Evolutionary conservation across 257 asterid genomes (phyloP).

Genomic region (Asclepias syriaca): DNA sequence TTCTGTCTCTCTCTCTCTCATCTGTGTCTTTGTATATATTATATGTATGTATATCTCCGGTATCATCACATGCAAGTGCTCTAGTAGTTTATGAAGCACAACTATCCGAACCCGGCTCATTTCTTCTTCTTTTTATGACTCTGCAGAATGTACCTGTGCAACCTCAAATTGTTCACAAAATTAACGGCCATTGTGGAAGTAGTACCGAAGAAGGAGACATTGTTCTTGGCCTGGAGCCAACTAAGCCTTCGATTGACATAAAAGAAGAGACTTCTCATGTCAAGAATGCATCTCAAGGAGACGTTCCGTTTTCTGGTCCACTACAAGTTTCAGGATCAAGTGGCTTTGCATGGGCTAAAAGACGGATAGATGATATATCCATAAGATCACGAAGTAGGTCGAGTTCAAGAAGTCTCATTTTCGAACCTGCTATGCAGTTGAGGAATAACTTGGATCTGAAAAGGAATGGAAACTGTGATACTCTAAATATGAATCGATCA

Average conservation of each 20-base stretch:
- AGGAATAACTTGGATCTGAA: conserved; percentile 49
- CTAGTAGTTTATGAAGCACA: neutral
- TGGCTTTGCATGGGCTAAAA: conserved; percentile 94
- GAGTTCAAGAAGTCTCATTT: conserved; percentile 78
- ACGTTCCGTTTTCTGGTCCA: conserved; percentile 69
- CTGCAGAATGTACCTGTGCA: conserved; percentile 56
- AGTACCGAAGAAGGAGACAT: conserved; percentile 39
- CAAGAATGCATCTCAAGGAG: conserved; percentile 85
- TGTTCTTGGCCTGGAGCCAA: conserved; percentile 31
- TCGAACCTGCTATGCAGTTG: conserved; percentile 53
- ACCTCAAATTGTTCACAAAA: conserved; percentile 39
- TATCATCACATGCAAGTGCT: neutral
- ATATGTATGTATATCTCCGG: neutral
- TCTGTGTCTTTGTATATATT: neutral
- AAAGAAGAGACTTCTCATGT: conserved; percentile 58
- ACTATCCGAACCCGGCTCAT: neutral
- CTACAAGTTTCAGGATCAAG: conserved; percentile 87
- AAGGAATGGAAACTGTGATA: conserved; percentile 45
- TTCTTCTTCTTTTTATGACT: conserved; percentile 3
- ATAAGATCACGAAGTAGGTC: conserved; percentile 72
- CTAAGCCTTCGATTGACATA: conserved; percentile 34
- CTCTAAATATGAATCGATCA: conserved; percentile 27
- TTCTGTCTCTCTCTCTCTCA: conserved; percentile 13
- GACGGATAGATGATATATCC: conserved; percentile 55
- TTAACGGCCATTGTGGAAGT: conserved; percentile 23